Evolutionary conservation across 2,329 filamentous ascomycete genomes (phyloP), one percentile per base, ranked within the genome.

Genomic region (Aspergillus ochraceus): DNA sequence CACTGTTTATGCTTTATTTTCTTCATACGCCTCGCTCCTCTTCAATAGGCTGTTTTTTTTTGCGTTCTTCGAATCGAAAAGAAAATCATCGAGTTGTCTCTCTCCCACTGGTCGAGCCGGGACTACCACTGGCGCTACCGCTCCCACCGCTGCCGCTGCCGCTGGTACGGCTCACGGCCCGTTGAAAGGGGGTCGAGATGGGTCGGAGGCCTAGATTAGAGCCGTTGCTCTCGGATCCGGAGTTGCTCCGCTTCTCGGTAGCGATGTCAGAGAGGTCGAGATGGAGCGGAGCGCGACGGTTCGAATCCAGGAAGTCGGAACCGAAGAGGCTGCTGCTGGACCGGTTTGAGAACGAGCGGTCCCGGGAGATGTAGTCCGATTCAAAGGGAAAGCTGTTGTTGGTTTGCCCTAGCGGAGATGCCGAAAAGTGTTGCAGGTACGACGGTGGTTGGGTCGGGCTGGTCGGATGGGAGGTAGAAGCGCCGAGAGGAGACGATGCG

Each of bases 131-230:
- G 52, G 75, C 75, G 65, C 77, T 78, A 46, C 73, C 75, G 55
- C 74, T 69, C 36, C 14, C 36, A n/a, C 36, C 36, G 68, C 78
- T 70, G 69, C 80, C 61, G 70, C 79, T 77, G 63, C 79, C 73
- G 63, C 82, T 83, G 53, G 77, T 80, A 61, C 80, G 79, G 68
- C 81, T 83, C 53, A 76, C 80, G 39, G 70, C 72, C 65, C 75
- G 70, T 36, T 72, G 72, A 54, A 76, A 77, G 49, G 77, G 73
- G 46, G 74, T 78, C 54, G 75, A 66, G 55, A 69, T 70, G 19
- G 71, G 72, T 59, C 71, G 74, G 51, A 70, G 68, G 63, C 74
- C 76, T 3, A 76, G 74, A 57, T 76, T 74, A 14, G 73, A 67
- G 54, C 68, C 68, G 56, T 69, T 72, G 51, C 69, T 66, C 47